Conservation (phyloP, 495 filamentous ascomycete genomes). For the Hypoxylon crocopeplum region DNA sequence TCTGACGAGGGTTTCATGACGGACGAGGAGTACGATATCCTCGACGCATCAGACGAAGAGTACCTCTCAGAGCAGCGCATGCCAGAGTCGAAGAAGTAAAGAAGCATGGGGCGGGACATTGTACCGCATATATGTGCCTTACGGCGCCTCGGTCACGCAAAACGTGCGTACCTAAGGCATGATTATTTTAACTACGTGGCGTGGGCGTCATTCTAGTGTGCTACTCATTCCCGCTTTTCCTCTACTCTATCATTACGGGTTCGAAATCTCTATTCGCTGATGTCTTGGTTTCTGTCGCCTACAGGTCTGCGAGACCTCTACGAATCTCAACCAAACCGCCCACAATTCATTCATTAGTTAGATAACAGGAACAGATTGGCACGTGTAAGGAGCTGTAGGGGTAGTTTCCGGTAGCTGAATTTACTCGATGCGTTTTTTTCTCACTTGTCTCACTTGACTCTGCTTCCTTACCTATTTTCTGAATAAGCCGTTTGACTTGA, state of each 20-base stretch:
- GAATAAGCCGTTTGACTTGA: too few species aligned
- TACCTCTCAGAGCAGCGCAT: constrained; percentile 58
- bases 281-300: constrained; percentile 6
- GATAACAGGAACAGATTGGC: constrained; percentile 35
- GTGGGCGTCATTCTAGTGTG: constrained; percentile 8
- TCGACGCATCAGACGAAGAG: constrained; percentile 95
- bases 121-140: too few species aligned
- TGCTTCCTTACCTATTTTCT: too few species aligned
- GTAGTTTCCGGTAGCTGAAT: constrained; percentile 29
- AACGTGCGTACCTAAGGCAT: too few species aligned
- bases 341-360: constrained; percentile 32
- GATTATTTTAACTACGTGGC: too few species aligned
- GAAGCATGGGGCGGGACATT: too few species aligned
- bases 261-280: constrained; percentile 12
- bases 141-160: too few species aligned
- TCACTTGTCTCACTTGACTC: too few species aligned
- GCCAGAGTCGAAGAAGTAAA: constrained; percentile 43
- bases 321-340: constrained; percentile 19
- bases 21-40: constrained; percentile 96
- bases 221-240: neutral
- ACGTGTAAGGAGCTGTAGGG: constrained; percentile 26
- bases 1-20: constrained; percentile 79
- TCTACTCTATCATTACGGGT: neutral
- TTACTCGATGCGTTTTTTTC: constrained; percentile 15
- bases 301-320: constrained; percentile 1